Percentiles rank a stretch among this genome's conserved stretches.
Evolutionary conservation across 805 yeast genomes (phyloP).

Genomic region (Helenozyma baotianmanensis): DNA sequence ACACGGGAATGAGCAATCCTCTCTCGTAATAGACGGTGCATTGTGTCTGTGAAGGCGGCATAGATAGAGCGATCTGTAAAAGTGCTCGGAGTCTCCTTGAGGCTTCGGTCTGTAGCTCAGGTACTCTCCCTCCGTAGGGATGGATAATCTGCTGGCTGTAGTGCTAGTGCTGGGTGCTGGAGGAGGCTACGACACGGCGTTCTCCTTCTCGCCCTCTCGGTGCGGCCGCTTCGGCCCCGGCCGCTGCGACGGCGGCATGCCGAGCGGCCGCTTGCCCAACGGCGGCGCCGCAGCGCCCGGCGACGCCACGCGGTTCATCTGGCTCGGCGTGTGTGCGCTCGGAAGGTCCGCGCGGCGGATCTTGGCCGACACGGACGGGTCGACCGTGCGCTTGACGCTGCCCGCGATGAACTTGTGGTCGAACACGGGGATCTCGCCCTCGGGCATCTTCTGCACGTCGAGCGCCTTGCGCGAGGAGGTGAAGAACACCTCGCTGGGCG

Average conservation of each 20-base stretch:
- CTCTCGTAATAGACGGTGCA: no score
- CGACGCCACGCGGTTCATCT: constrained; percentile 5
- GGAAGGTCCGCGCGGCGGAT: constrained; percentile 41
- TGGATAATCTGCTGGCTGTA: no score
- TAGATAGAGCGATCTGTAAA: no score
- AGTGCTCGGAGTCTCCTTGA: no score
- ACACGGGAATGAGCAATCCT: no score
- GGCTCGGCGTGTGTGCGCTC: constrained; percentile 7
- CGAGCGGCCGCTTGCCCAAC: constrained; percentile 24
- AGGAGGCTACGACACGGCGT: no score
- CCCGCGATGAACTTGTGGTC: constrained; percentile 46
- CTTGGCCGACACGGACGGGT: constrained; percentile 65
- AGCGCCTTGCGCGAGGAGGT: constrained; percentile 17
- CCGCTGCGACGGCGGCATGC: constrained; percentile 31
- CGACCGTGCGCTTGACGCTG: constrained; percentile 50
- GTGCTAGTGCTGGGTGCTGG: no score
- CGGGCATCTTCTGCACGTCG: constrained; percentile 14
- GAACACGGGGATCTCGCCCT: constrained; percentile 51
- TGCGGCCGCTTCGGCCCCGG: constrained; percentile 23
- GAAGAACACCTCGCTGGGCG: constrained; percentile 16
- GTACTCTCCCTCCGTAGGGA: no score
- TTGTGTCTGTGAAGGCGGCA: no score
- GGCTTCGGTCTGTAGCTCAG: no score
- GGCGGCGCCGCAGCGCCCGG: constrained; percentile 1
- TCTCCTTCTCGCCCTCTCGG: constrained; percentile 8